Conservation (phyloP, 2,329 filamentous ascomycete species). For the Colletotrichum shisoi region DNA sequence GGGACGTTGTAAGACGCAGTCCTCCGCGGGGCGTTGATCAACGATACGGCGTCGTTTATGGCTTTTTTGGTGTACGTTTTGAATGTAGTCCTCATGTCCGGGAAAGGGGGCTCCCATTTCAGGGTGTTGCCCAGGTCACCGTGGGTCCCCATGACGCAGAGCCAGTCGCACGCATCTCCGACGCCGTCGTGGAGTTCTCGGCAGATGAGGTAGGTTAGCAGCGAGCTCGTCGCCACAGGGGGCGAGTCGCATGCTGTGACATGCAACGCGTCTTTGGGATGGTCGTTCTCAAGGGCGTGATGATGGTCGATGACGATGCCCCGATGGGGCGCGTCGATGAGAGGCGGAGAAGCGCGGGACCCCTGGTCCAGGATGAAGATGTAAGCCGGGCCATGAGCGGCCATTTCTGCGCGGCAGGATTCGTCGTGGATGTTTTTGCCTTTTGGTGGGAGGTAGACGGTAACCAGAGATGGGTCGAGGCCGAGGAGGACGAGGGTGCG, state of each 20-base stretch:
- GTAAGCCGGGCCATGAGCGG: constrained; percentile 52
- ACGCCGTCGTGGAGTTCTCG: constrained; percentile 62
- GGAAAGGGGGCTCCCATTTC: constrained; percentile 72
- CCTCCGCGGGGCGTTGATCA: constrained; percentile 71
- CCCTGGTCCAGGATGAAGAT: constrained; percentile 54
- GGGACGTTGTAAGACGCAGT: constrained; percentile 68
- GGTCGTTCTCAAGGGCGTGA: constrained; percentile 61
- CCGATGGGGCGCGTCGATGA: constrained; percentile 60
- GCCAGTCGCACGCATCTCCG: constrained; percentile 61
- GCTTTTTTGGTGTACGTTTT: constrained; percentile 68
- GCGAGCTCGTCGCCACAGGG: constrained; percentile 69
- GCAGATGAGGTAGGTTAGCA: constrained; percentile 72
- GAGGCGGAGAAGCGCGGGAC: constrained; percentile 53
- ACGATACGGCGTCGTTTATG: constrained; percentile 68
- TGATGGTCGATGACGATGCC: constrained; percentile 73
- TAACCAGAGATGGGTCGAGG: constrained; percentile 60
- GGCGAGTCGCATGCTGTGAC: constrained; percentile 70
- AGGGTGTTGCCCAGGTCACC: constrained; percentile 70
- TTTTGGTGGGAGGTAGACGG: constrained; percentile 67
- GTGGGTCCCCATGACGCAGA: constrained; percentile 71
- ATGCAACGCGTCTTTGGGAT: constrained; percentile 62
- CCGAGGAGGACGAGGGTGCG: constrained; percentile 68
- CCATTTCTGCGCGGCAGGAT: constrained; percentile 60
- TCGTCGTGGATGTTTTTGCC: constrained; percentile 66
- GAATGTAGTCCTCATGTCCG: constrained; percentile 68